Evolutionary conservation across 345 rosid species (phyloP).

Genomic region (Arabis hirsuta): DNA sequence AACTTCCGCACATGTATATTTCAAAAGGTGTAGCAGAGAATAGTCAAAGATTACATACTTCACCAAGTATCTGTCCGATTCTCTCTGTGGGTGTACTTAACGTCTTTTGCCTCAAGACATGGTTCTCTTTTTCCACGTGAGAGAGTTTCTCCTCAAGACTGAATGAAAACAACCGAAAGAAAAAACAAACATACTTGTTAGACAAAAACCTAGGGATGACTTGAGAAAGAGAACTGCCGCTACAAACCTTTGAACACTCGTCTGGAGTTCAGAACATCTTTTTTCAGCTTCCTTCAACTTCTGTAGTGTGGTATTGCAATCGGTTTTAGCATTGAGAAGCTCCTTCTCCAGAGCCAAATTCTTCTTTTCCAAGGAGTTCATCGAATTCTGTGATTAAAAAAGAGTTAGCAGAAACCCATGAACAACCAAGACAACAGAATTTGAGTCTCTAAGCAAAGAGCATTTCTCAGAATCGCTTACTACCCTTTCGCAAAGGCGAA

Average conservation of each 20-base stretch:
- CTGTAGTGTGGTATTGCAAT: constrained; percentile 51
- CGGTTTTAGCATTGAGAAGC: constrained; percentile 64
- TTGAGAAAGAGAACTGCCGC: constrained; percentile 21
- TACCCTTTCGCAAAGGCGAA: constrained; percentile 3
- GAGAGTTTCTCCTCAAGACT: constrained; percentile 83
- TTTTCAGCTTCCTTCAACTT: constrained; percentile 72
- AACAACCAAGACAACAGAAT: constrained; percentile 29
- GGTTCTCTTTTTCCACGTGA: constrained; percentile 83
- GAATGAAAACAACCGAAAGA: constrained; percentile 22
- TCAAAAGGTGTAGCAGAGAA: constrained; percentile 28
- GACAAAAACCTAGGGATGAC: constrained; percentile 16
- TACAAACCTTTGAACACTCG: constrained; percentile 68
- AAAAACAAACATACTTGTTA: not conserved
- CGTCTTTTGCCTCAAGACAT: constrained; percentile 76
- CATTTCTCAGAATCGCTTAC: constrained; percentile 6
- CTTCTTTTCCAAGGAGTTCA: constrained; percentile 77
- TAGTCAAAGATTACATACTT: constrained; percentile 59
- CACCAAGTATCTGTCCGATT: constrained; percentile 57
- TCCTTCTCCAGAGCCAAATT: constrained; percentile 72
- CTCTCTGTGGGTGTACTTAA: constrained; percentile 59
- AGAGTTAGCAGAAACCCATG: constrained; percentile 26
- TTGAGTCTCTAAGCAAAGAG: constrained; percentile 25
- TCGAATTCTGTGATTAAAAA: constrained; percentile 37
- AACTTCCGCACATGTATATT: constrained; percentile 22
- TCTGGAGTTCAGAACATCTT: constrained; percentile 71